Base-by-base conservation (phyloP, 106 monocot genomes). In the Dendrobium chrysotoxum region DNA sequence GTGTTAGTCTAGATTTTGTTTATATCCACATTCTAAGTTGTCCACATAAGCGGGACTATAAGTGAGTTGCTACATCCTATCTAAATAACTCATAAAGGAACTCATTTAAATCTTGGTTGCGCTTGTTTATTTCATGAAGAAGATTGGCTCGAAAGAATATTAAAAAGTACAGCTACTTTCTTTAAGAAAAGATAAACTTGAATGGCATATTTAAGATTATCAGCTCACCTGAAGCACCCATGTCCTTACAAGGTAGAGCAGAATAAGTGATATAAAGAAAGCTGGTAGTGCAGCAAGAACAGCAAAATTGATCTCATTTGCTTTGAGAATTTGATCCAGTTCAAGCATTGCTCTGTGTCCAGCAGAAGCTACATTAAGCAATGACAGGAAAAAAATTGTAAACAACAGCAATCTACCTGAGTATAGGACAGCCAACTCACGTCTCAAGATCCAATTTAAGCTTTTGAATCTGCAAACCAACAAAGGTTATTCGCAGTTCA, bases 291-390 rank as follows among this genome's bases (percentile, higher is more conserved):
- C 95, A 85, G 99, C 99, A 75, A 99, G 99, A 90, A 95, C 80
- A 42, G 99, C 99, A 92, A 99, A 99, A 61, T 99, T 99, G 76
- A 99, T 99, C 83, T 95, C 92, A 90, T 99, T 99, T 86, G 99
- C 99, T 83, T 88, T 95, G 23, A 99, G 91, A 86, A 99, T 99
- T 86, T 99, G 95, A 87, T 99, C 90, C 67, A 95, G 82, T 87
- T 99, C 99, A 47, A 99, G 90, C 93, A 99, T 95, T 74, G 91
- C 99, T 79, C 99, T 99, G 61, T 23, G 85, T 68, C 28, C 18
- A 86, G 55, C 70, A 88, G 23, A 58, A 53, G 15, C 10, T 61
- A 47, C 40, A 46, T 26, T 12, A 76, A 47, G 46, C 46, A 46
- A 76, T 74, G 74, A 28, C 42, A 13, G 41, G n/a, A 40, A 74